Conservation (phyloP, 495 filamentous ascomycete genomes). For the Xylaria flabelliformis region DNA sequence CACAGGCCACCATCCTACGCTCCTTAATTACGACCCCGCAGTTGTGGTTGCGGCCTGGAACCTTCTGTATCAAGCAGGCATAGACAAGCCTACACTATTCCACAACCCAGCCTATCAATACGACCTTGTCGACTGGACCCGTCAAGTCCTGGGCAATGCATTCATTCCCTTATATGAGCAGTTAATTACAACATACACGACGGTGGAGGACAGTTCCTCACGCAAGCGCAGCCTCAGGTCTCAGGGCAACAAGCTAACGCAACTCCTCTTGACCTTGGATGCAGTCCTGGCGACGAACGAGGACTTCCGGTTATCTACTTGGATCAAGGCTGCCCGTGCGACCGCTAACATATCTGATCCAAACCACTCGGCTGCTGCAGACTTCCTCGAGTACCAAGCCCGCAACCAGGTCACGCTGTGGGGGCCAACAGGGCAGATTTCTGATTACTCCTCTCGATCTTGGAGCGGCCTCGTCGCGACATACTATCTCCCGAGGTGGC, state of each 20-base stretch:
- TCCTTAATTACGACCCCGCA: constrained; percentile 52
- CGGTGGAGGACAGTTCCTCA: constrained; percentile 20
- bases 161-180: constrained; percentile 51
- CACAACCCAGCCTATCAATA: constrained; percentile 53
- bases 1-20: constrained; percentile 51
- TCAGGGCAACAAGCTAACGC: constrained; percentile 41
- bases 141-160: constrained; percentile 57
- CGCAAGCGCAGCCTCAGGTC: constrained; percentile 31
- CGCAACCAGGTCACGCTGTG: constrained; percentile 62
- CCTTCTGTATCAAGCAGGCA: constrained; percentile 48
- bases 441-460: constrained; percentile 57
- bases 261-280: constrained; percentile 50
- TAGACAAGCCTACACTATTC: constrained; percentile 49
- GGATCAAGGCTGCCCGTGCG: constrained; percentile 51
- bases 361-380: constrained; percentile 26
- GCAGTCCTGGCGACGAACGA: constrained; percentile 52
- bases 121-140: constrained; percentile 59
- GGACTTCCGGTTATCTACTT: constrained; percentile 53
- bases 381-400: constrained; percentile 58
- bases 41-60: constrained; percentile 52
- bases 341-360: constrained; percentile 40
- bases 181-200: constrained; percentile 48
- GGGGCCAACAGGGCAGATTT: constrained; percentile 58
- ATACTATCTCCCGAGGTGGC: constrained; percentile 59
- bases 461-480: constrained; percentile 57